Conservation (phyloP, 495 filamentous ascomycete genomes). For the Rostrohypoxylon terebratum region DNA sequence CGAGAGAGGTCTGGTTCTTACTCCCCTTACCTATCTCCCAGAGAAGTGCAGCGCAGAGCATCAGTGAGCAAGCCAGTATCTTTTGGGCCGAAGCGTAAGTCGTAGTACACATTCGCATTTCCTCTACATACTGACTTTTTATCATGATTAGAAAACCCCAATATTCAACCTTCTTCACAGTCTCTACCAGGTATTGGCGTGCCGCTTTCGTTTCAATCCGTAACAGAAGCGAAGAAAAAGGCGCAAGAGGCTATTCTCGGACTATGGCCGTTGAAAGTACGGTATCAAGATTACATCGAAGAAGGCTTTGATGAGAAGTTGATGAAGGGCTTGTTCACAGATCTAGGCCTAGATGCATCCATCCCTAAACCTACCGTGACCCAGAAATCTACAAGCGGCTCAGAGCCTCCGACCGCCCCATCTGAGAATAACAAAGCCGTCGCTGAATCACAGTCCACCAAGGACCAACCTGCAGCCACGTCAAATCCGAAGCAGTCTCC, state of each 20-base stretch:
- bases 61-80: slow-evolving; percentile 42
- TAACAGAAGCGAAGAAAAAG: slow-evolving; percentile 69
- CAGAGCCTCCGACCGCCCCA: neutral
- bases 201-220: slow-evolving; percentile 30
- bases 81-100: slow-evolving; percentile 43
- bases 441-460: slow-evolving; percentile 17
- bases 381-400: slow-evolving; percentile 13
- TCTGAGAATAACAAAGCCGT: slow-evolving; percentile 8
- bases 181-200: slow-evolving; percentile 27
- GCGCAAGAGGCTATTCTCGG: slow-evolving; percentile 76
- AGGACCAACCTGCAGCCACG: neutral
- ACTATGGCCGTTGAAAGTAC: slow-evolving; percentile 72
- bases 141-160: slow-evolving; percentile 22
- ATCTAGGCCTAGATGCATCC: slow-evolving; percentile 67
- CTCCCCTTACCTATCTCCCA: slow-evolving; percentile 64
- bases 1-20: slow-evolving; percentile 64
- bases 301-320: slow-evolving; percentile 76
- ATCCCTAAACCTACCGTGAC: slow-evolving; percentile 43
- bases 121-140: slow-evolving; percentile 23
- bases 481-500: slow-evolving; percentile 25
- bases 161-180: slow-evolving; percentile 5
- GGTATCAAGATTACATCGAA: slow-evolving; percentile 73
- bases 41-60: slow-evolving; percentile 52
- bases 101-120: neutral
- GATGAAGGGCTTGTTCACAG: slow-evolving; percentile 72